A percentile compares a stretch with the other conserved stretches of the same genome.
Conservation (phyloP, 768 basidiomycete genomes). For the Dentipellis fragilis region DNA sequence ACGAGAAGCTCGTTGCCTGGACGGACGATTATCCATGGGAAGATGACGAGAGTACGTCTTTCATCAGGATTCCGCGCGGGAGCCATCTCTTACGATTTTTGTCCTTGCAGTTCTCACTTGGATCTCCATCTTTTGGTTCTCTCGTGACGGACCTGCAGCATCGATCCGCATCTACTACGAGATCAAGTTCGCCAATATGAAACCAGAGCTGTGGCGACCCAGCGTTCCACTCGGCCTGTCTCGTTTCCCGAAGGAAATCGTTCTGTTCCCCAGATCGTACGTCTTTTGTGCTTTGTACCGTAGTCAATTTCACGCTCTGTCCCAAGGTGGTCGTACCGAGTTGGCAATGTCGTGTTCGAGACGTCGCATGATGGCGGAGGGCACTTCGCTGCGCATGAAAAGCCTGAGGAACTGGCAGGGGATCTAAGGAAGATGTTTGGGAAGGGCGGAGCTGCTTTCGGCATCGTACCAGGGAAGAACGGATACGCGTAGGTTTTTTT, state of each 20-base stretch:
- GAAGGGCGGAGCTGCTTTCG: conserved; percentile 37
- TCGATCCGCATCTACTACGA: conserved; percentile 55
- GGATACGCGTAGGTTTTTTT: conserved; percentile 23
- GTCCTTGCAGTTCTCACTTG: conserved; percentile 41
- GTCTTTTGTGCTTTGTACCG: conserved; percentile 10
- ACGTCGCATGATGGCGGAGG: conserved; percentile 40
- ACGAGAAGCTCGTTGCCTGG: conserved; percentile 21
- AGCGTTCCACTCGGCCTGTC: conserved; percentile 40
- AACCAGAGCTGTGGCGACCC: background rate
- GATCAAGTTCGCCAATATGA: background rate
- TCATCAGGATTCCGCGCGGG: too few relatives aligned
- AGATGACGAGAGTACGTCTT: conserved; percentile 36
- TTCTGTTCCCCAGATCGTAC: conserved; percentile 27
- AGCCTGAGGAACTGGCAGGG: conserved; percentile 33
- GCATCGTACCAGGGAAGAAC: conserved; percentile 32
- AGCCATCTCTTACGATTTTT: too few relatives aligned
- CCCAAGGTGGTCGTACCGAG: conserved; percentile 21
- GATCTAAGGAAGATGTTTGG: conserved; percentile 52
- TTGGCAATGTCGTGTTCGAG: conserved; percentile 35
- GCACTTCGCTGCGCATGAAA: conserved; percentile 49
- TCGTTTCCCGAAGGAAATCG: conserved; percentile 41
- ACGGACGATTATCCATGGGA: conserved; percentile 41
- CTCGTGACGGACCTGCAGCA: conserved; percentile 46
- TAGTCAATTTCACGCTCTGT: background rate
- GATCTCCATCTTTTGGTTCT: conserved; percentile 52